Percentiles rank a stretch among this genome's conserved stretches.
These are phyloP conservation scores for Ophiostoma sp. DNA, from an alignment of 2,329 filamentous ascomycete species.

Conservation along the genomic window DNA sequence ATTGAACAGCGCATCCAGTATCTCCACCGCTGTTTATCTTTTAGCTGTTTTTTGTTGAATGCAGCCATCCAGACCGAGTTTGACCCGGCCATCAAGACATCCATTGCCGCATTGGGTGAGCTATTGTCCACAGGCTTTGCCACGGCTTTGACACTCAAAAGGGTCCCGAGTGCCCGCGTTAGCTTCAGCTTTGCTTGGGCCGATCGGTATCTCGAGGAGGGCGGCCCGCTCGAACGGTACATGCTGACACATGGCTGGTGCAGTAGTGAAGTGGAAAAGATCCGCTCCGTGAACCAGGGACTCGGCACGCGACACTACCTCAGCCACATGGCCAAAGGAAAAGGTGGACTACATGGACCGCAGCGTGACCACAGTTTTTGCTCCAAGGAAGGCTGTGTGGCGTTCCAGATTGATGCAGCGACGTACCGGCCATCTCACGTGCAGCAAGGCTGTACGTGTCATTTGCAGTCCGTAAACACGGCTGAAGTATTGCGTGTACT, in stretches of 20 bases:
- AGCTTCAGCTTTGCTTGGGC: slow-evolving; percentile 27
- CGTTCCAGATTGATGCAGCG: slow-evolving; percentile 37
- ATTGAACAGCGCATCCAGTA: slow-evolving; percentile 28
- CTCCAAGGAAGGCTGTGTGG: slow-evolving; percentile 33
- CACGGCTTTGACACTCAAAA: slow-evolving; percentile 5
- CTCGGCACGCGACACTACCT: slow-evolving; percentile 34
- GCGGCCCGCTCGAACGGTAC: slow-evolving; percentile 30
- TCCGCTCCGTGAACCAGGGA: slow-evolving; percentile 31
- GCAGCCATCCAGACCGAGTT: slow-evolving; percentile 29
- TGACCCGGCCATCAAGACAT: slow-evolving; percentile 33
- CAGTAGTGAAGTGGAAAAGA: slow-evolving; percentile 37
- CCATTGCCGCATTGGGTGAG: slow-evolving; percentile 36
- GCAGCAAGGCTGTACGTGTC: slow-evolving; percentile 31
- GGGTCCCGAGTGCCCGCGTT: neutral
- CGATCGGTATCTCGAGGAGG: slow-evolving; percentile 29
- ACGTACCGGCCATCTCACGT: slow-evolving; percentile 34
- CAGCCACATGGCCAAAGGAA: slow-evolving; percentile 30
- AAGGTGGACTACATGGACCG: neutral
- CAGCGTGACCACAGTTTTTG: slow-evolving; percentile 34
- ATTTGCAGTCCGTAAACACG: slow-evolving; percentile 21
- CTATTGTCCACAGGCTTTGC: slow-evolving; percentile 29
- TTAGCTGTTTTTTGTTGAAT: slow-evolving; percentile 29
- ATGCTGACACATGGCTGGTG: slow-evolving; percentile 39
- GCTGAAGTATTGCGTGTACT: neutral
- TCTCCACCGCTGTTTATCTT: slow-evolving; percentile 31